phyloP scores from a whole-genome alignment of 768 basidiomycete genomes.

The Suillus fuscotomentosus region DNA sequence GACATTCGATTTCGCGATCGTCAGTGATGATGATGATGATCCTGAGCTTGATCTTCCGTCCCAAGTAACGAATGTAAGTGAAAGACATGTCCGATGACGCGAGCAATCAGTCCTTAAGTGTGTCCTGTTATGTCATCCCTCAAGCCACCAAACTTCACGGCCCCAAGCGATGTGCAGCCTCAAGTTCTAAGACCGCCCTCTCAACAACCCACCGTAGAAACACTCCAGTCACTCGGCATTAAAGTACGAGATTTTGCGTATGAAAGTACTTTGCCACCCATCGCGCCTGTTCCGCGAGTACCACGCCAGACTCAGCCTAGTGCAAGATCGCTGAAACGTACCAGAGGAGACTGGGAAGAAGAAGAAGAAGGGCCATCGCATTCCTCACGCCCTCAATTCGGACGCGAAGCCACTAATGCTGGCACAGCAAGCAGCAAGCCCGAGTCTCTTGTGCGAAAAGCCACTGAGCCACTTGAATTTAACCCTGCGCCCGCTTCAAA shows the following conservation, averaged over 20 bases:
- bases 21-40: constrained; percentile 16
- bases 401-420: neutral
- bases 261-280: constrained; percentile 63
- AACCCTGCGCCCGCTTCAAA: neutral
- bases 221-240: constrained; percentile 34
- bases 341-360: constrained; percentile 31
- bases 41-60: constrained; percentile 20
- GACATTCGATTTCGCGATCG: neutral
- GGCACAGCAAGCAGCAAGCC: constrained; percentile 19
- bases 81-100: constrained; percentile 27
- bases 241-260: constrained; percentile 64
- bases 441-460: constrained; percentile 27
- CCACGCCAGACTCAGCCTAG: constrained; percentile 50
- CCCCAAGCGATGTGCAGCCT: constrained; percentile 14
- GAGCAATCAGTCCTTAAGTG: constrained; percentile 31
- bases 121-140: constrained; percentile 22
- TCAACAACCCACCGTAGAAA: constrained; percentile 36
- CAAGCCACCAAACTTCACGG: constrained; percentile 18
- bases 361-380: constrained; percentile 19
- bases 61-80: constrained; percentile 36
- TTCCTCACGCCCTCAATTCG: constrained; percentile 20
- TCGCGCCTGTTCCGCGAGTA: constrained; percentile 47
- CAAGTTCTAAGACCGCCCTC: constrained; percentile 8
- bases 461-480: constrained; percentile 34
- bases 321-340: constrained; percentile 37